Evolutionary conservation across 805 yeast genomes (phyloP).

Genomic region (Hagleromyces aurorensis): DNA sequence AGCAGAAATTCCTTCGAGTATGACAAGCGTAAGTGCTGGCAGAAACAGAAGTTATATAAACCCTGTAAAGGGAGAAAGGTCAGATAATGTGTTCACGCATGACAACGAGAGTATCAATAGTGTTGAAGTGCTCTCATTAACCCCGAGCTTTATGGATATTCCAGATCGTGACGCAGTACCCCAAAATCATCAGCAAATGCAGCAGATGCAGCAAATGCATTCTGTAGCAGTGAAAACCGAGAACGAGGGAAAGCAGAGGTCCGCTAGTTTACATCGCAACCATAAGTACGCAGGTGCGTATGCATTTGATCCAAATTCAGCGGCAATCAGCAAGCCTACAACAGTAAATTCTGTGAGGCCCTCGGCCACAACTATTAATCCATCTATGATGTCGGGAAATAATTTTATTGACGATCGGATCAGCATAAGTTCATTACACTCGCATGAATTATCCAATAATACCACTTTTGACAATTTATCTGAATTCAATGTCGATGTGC

Average conservation of each 20-base stretch:
- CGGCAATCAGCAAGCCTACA: too few relatives aligned
- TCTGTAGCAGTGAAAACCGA: conserved; percentile 1
- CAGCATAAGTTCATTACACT: conserved; percentile 10
- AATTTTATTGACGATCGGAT: conserved; percentile 13
- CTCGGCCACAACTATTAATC: conserved; percentile 13
- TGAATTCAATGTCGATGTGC: too few relatives aligned
- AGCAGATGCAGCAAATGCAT: conserved; percentile 4
- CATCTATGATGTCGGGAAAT: conserved; percentile 11
- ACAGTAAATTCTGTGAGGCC: conserved; percentile 7
- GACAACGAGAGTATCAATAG: conserved; percentile 21
- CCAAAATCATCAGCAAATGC: conserved; percentile 4
- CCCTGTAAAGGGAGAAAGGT: conserved; percentile 3
- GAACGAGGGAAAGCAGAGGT: conserved; percentile 7
- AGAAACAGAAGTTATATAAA: conserved; percentile 2
- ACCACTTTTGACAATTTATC: too few relatives aligned
- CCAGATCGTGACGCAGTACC: conserved; percentile 17
- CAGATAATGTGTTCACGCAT: conserved; percentile 5
- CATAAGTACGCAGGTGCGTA: conserved; percentile 14
- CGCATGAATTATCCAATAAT: too few relatives aligned
- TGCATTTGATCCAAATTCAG: too few relatives aligned
- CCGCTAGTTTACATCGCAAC: conserved; percentile 17
- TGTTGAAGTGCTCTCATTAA: conserved; percentile 35
- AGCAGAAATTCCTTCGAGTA: too few relatives aligned
- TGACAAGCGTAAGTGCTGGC: too few relatives aligned
- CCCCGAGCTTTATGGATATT: conserved; percentile 36